Conservation (phyloP, 2,329 filamentous ascomycete species). For the Byssoonygena ceratinophila region DNA sequence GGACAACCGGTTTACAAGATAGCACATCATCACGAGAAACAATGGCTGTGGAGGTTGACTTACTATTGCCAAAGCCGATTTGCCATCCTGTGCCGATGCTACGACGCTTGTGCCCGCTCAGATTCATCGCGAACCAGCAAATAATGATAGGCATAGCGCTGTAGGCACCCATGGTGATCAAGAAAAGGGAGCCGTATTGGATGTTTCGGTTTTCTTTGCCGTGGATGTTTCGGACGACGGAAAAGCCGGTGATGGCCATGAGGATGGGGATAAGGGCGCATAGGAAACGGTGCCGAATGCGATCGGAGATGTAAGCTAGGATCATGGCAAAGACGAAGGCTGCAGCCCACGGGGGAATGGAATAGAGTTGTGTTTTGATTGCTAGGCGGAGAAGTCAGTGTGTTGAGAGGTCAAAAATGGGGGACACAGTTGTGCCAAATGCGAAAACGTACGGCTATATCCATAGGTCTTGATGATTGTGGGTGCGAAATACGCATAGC, state of each 20-base stretch:
- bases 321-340: slow-evolving; percentile 72
- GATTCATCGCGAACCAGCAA: slow-evolving; percentile 75
- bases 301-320: slow-evolving; percentile 62
- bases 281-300: slow-evolving; percentile 58
- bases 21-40: slow-evolving; percentile 1
- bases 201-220: slow-evolving; percentile 46
- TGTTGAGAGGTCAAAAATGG: not conserved
- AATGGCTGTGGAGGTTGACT: slow-evolving; percentile 11
- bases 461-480: slow-evolving; percentile 59
- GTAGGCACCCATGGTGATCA: slow-evolving; percentile 70
- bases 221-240: slow-evolving; percentile 61
- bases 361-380: slow-evolving; percentile 44
- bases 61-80: slow-evolving; percentile 60
- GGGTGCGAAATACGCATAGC: slow-evolving; percentile 66
- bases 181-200: slow-evolving; percentile 71
- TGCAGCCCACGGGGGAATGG: slow-evolving; percentile 52
- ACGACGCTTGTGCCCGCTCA: slow-evolving; percentile 60
- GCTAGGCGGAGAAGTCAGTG: slow-evolving; percentile 19
- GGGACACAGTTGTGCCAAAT: not conserved
- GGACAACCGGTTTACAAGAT: not conserved
- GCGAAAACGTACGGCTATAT: slow-evolving; percentile 38
- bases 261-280: slow-evolving; percentile 61
- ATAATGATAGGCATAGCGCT: slow-evolving; percentile 81
- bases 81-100: slow-evolving; percentile 66
- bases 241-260: slow-evolving; percentile 63